Percentiles rank a stretch among this genome's conserved stretches.
Evolutionary conservation across 305 asterid genomes (phyloP).

Genomic region (Solanum hybrid): DNA sequence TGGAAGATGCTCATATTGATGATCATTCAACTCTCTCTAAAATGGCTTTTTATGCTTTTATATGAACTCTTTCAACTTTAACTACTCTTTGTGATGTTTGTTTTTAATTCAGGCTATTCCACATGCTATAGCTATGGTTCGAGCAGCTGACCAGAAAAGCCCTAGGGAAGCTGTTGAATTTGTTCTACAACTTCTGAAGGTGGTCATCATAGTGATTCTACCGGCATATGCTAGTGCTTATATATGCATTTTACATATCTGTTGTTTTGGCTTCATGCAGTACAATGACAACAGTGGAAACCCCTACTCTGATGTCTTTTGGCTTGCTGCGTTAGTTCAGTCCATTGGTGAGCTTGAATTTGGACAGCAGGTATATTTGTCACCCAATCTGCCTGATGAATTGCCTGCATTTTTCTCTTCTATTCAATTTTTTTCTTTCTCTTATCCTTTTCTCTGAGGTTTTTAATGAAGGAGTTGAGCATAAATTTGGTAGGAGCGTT

Average conservation of each 20-base stretch:
- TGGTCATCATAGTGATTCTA: constrained; percentile 18
- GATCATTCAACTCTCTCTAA: neutral
- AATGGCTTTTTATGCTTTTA: neutral
- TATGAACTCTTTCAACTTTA: constrained; percentile 2
- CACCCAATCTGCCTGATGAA: neutral
- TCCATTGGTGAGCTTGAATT: constrained; percentile 95
- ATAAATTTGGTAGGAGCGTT: neutral
- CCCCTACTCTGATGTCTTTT: constrained; percentile 83
- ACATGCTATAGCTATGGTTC: constrained; percentile 83
- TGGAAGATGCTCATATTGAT: neutral
- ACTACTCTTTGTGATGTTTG: neutral
- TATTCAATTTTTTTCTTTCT: neutral
- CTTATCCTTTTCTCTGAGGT: neutral
- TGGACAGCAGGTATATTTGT: constrained; percentile 64
- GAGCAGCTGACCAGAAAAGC: constrained; percentile 79
- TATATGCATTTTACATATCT: neutral
- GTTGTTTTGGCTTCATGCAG: constrained; percentile 28
- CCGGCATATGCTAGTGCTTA: neutral
- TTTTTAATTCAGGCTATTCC: constrained; percentile 72
- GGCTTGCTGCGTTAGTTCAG: constrained; percentile 91
- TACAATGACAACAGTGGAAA: constrained; percentile 96
- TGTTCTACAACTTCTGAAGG: constrained; percentile 93
- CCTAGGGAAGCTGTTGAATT: constrained; percentile 99
- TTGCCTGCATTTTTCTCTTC: neutral
- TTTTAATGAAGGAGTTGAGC: neutral